Evolutionary conservation across 2,329 filamentous ascomycete species (phyloP), one percentile per base, ranked within the genome.

Genomic region (Huntiella omanensis): DNA sequence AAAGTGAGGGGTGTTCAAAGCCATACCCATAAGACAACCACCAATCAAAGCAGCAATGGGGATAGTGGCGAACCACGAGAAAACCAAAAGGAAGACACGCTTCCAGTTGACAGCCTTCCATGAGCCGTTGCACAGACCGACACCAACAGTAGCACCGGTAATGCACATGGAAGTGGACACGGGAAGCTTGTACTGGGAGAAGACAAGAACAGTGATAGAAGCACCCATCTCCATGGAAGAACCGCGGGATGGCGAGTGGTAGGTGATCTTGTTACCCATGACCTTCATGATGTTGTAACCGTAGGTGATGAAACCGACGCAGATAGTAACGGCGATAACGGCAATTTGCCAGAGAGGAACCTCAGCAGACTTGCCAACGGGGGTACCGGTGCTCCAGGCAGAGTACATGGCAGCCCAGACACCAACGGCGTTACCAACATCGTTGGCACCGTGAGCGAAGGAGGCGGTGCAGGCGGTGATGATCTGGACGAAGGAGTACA

Each of bases 241-340:
- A 44, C 66, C 68, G 53, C 68, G 62, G 53, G 60, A 64, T 22
- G 68, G 68, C 16, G 66, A 70, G 62, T 82, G 77, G 60, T 80
- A 80, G 49, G 79, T 83, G 59, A 83, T 77, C 62, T 81, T 81
- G 69, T 85, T 86, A 45, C 81, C 81, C 80, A 85, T 84, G 61
- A 82, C 77, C 65, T 82, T 83, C 80, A 85, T 85, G 63, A 85
- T 85, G 66, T 85, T 84, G 66, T 84, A 85, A 7, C 80, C 81
- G 55, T 84, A 85, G 11, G 80, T 84, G 56, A 77, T 67, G 48
- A 85, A 68, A 53, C 80, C 81, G 37, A 77, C 52, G 40, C 70
- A 82, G 56, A 84, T 77, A 35, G 67, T 73, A 1, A 66, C 59
- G 19, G 75, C 68, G 10, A 82, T 64, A 13, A 86, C 77, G 43